phyloP scores from a whole-genome alignment of 2,329 filamentous ascomycete species.

The Fusarium transvaalense region DNA sequence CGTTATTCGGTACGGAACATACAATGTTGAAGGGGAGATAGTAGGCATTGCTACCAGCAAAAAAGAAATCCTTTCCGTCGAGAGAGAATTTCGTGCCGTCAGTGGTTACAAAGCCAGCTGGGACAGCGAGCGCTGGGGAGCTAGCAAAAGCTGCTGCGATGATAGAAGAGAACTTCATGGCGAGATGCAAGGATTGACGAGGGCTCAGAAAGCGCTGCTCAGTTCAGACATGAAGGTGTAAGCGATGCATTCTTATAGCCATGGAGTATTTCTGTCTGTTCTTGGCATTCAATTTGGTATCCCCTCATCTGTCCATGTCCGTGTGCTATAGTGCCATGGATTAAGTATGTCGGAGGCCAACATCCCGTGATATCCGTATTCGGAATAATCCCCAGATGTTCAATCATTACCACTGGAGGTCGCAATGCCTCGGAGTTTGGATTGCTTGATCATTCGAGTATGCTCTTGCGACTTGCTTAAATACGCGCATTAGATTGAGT shows the following conservation, averaged over 20 bases:
- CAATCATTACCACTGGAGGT: neutral
- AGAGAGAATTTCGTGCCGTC: constrained; percentile 65
- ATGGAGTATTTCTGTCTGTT: neutral
- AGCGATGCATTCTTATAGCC: constrained; percentile 16
- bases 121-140: constrained; percentile 22
- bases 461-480: neutral
- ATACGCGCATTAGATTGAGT: neutral
- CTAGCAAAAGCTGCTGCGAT: constrained; percentile 15
- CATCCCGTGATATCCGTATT: constrained; percentile 31
- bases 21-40: constrained; percentile 68
- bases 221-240: too few species aligned
- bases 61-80: constrained; percentile 67
- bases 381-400: constrained; percentile 11
- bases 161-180: constrained; percentile 29
- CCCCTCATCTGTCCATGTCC: constrained; percentile 11
- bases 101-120: constrained; percentile 62
- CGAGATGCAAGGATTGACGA: neutral
- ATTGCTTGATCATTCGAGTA: neutral
- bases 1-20: constrained; percentile 29
- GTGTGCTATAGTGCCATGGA: constrained; percentile 15
- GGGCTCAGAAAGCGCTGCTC: neutral
- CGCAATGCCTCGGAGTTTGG: neutral
- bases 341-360: constrained; percentile 36
- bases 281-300: neutral
- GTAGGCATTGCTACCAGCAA: constrained; percentile 69